Base-by-base conservation (phyloP, 1,284 basidiomycete genomes). In the Puccinia novopanici region DNA sequence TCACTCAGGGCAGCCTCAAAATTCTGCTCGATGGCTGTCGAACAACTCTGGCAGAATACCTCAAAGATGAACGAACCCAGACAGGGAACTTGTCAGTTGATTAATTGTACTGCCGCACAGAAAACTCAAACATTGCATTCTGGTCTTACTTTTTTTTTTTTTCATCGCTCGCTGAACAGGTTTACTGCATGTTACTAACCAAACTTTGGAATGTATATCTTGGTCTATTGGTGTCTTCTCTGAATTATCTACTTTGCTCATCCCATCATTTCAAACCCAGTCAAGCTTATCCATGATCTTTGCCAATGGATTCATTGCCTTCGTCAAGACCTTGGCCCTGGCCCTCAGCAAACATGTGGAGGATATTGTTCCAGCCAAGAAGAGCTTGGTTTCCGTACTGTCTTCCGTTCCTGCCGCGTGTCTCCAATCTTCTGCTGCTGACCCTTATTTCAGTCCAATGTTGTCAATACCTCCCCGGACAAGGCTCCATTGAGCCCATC, bases 51-150 rank as follows among this genome's bases (percentile, higher is more conserved):
- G 24, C 17, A 3, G 52, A 30, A 17, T 74, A 74, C 34, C 54
- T 74, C 12, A 12, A 52, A 8, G 55, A 59, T 61, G 54, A 59
- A 12, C 15, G 22, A 45, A 61, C n/a, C 6, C 42, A 9, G 54
- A 74, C n/a, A 74, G 72, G n/a, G 19, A 74, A 15, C 72, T 34
- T 37, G 72, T 74, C 24, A 59, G 72, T 74, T 42, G 9, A 61
- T 42, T 10, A 42, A 59, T 55, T 24, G 0, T 70, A 30, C 5
- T 70, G 34, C n/a, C 22, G 22, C 30, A 34, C 34, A 34, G 67
- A 40, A 59, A 10, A 2, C 1, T 45, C 17, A 24, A n/a, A n/a
- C n/a, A n/a, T n/a, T n/a, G n/a, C n/a, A n/a, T n/a, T 34, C 52
- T 61, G 72, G 24, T 42, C 0, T 40, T 5, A 6, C 6, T 0